Base-by-base conservation (phyloP, 2,329 filamentous ascomycete species). In the Ascochyta viciae-villosae region DNA sequence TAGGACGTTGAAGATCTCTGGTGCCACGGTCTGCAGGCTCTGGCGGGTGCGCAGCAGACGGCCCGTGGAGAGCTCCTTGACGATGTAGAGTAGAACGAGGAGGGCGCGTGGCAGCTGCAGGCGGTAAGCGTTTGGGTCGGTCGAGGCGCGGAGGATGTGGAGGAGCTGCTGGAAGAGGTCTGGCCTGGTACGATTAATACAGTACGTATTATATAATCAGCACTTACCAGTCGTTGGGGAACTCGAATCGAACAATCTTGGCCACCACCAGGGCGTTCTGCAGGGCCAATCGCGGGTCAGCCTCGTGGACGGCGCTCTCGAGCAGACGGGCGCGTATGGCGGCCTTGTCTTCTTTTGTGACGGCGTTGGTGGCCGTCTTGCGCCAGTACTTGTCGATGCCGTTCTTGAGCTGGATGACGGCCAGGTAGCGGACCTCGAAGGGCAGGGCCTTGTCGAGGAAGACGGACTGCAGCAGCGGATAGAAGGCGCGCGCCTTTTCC, bases 371-470 rank as follows among this genome's bases (percentile, higher is more conserved):
- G 45, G 91, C 87, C 31, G 90, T 90, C 72, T 83, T 91, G 71
- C 95, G 85, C 95, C 95, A 99, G 76, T 92, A 92, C 73, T 89
- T 92, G 74, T 98, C 94, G 76, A 98, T 93, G 51, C 93, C 95
- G 75, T 98, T 97, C 75, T 98, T 98, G 50, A 99, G 83, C 73
- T 96, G 91, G 64, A 98, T 96, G 54, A 98, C 87, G 50, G 94
- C 90, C 10, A 97, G 87, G 70, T 96, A 92, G 58, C 95, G 90
- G 49, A 94, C 85, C 68, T 96, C 88, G 54, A 86, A 78, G 1
- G 91, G 90, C 1, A 96, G 80, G 2, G 87, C 86, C 58, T 87
- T 87, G 78, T 96, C 90, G 61, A 96, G 83, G 73, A 93, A 97
- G 33, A 92, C 85, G 65, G 88, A 84, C 89, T 82, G 80, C 1